phyloP scores from a whole-genome alignment of 2,329 filamentous ascomycete genomes.

The Microdochium trichocladiopsis region DNA sequence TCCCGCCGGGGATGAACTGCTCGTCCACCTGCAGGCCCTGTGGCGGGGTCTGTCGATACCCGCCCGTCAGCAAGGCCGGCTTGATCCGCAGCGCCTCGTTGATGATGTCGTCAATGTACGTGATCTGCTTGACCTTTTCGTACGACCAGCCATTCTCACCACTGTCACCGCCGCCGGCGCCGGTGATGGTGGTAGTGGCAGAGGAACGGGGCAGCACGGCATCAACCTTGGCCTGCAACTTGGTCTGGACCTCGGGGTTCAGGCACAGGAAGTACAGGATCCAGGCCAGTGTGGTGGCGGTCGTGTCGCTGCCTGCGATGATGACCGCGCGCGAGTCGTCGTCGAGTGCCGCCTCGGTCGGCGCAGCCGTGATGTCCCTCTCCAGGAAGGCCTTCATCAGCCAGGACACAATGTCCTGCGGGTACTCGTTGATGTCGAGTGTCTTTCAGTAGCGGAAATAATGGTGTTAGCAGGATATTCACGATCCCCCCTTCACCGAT shows the following conservation, averaged over 20 bases:
- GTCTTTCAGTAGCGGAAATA: neutral
- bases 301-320: slow-evolving; percentile 8
- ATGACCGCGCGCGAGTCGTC: slow-evolving; percentile 8
- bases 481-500: no score
- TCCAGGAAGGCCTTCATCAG: slow-evolving; percentile 1
- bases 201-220: neutral
- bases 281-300: slow-evolving; percentile 6
- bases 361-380: neutral
- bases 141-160: neutral
- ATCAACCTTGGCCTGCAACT: slow-evolving; percentile 8
- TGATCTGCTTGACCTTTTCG: slow-evolving; percentile 6
- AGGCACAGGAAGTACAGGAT: slow-evolving; percentile 6
- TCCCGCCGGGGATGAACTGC: slow-evolving; percentile 2
- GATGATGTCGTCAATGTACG: slow-evolving; percentile 29
- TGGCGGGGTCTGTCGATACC: slow-evolving; percentile 25
- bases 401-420: slow-evolving; percentile 2
- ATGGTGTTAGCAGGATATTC: no score
- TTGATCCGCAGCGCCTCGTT: slow-evolving; percentile 34
- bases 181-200: neutral
- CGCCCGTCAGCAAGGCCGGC: slow-evolving; percentile 28
- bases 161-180: neutral
- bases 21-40: slow-evolving; percentile 15
- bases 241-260: slow-evolving; percentile 1
- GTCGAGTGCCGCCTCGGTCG: neutral
- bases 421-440: neutral